Evolutionary conservation across 768 basidiomycete species (phyloP).

Genomic region (Crucibulum laeve): DNA sequence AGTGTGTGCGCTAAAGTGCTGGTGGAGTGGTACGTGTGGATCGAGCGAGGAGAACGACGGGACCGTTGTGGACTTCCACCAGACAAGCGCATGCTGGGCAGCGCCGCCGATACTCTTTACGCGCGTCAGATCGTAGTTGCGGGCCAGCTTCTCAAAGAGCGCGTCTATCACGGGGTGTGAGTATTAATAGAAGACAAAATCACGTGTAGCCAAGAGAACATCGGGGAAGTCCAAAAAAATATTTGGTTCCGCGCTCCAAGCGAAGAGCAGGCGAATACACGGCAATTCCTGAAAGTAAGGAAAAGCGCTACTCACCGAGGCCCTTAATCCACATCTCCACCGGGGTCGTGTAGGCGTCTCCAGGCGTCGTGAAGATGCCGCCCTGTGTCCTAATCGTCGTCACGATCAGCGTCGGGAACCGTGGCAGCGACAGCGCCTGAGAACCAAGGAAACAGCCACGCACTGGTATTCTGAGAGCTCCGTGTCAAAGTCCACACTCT

Average conservation of each 20-base stretch:
- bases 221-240: constrained; percentile 33
- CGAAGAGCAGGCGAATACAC: not conserved
- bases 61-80: constrained; percentile 81
- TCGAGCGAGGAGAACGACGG: constrained; percentile 71
- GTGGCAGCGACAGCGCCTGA: constrained; percentile 9
- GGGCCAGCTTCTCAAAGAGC: constrained; percentile 69
- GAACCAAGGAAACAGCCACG: constrained; percentile 25
- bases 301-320: constrained; percentile 52
- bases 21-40: constrained; percentile 62
- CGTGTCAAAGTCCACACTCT: constrained; percentile 78
- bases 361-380: constrained; percentile 82
- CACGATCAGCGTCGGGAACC: not conserved
- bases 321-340: constrained; percentile 90
- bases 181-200: constrained; percentile 18
- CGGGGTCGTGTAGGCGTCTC: constrained; percentile 84
- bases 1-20: constrained; percentile 61
- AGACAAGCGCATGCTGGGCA: constrained; percentile 81
- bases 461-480: constrained; percentile 81
- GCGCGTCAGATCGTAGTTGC: constrained; percentile 64
- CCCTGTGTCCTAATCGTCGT: constrained; percentile 62
- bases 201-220: not conserved
- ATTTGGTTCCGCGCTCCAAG: constrained; percentile 52
- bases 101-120: constrained; percentile 76
- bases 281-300: not conserved
- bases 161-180: constrained; percentile 46